These are phyloP conservation scores for Straminergon stramineum DNA, from an alignment of 225 moss, liverwort and hornwort genomes.

Conservation along the genomic window DNA sequence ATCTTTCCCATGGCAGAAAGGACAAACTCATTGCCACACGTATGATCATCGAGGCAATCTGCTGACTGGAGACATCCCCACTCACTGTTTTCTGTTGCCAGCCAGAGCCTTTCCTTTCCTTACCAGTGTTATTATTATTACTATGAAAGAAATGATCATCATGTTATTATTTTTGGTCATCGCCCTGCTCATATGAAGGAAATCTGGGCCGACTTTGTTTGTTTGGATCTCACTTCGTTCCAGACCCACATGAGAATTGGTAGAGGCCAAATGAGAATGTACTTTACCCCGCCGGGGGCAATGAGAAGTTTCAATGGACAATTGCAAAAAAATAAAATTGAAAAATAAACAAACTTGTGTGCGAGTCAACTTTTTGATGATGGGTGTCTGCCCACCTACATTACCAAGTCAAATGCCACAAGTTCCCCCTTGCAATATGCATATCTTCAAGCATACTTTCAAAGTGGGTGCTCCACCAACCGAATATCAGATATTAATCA, in stretches of 20 bases:
- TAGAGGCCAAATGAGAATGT: neutral
- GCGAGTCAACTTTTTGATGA: conserved; percentile 22
- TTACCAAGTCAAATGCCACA: conserved; percentile 20
- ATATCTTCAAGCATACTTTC: conserved; percentile 17
- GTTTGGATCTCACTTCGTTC: too few species aligned
- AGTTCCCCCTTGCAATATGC: conserved; percentile 11
- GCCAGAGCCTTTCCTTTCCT: neutral
- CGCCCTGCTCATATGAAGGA: neutral
- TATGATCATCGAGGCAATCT: neutral
- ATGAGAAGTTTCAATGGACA: neutral
- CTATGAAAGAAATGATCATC: neutral
- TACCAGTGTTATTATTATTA: neutral
- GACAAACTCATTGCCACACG: neutral
- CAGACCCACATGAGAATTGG: neutral
- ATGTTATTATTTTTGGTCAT: neutral
- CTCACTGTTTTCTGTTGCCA: neutral
- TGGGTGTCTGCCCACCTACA: conserved; percentile 4
- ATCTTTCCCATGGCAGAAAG: neutral
- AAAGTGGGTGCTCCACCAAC: conserved; percentile 31
- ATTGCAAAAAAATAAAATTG: neutral
- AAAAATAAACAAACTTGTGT: neutral
- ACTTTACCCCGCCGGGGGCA: neutral
- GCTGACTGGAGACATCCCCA: neutral
- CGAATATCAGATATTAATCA: neutral
- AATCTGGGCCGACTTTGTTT: neutral